These are phyloP conservation scores for Prinsepia uniflora DNA, from an alignment of 306 rosid species.

Conservation along the genomic window DNA sequence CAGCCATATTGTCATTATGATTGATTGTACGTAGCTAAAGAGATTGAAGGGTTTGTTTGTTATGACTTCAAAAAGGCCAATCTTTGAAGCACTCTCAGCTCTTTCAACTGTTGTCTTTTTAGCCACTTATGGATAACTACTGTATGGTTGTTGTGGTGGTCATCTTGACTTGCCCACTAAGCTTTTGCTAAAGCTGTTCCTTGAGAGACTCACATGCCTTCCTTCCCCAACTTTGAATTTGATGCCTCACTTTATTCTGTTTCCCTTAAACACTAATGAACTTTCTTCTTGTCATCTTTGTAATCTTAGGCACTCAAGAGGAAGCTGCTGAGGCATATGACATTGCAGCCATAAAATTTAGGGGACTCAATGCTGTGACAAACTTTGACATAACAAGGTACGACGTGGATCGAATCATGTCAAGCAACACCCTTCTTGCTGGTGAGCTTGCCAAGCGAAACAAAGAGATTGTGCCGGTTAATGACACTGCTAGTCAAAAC, in stretches of 20 bases:
- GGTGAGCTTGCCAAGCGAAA: conserved; percentile 64
- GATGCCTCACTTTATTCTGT: background rate
- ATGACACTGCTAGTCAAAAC: conserved; percentile 35
- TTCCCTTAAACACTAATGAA: background rate
- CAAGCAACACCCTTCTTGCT: conserved; percentile 68
- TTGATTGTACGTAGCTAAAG: conserved; percentile 16
- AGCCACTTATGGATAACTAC: conserved; percentile 25
- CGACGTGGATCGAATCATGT: conserved; percentile 76
- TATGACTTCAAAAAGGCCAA: conserved; percentile 28
- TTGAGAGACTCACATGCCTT: conserved; percentile 12
- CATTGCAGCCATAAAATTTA: conserved; percentile 80
- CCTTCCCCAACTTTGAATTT: conserved; percentile 15
- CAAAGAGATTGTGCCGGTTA: conserved; percentile 30
- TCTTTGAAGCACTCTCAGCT: conserved; percentile 28
- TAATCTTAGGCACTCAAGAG: conserved; percentile 77
- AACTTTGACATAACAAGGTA: conserved; percentile 83
- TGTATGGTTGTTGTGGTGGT: conserved; percentile 15
- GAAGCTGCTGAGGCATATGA: conserved; percentile 97
- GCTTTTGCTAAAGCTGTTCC: conserved; percentile 35
- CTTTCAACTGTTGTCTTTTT: conserved; percentile 26
- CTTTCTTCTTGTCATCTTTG: background rate
- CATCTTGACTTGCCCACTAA: conserved; percentile 12
- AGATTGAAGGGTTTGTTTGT: conserved; percentile 18
- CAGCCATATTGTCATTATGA: conserved; percentile 18
- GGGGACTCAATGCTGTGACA: conserved; percentile 81